Evolutionary conservation across 768 basidiomycete species (phyloP).

Genomic region (Botryobasidium botryosum): DNA sequence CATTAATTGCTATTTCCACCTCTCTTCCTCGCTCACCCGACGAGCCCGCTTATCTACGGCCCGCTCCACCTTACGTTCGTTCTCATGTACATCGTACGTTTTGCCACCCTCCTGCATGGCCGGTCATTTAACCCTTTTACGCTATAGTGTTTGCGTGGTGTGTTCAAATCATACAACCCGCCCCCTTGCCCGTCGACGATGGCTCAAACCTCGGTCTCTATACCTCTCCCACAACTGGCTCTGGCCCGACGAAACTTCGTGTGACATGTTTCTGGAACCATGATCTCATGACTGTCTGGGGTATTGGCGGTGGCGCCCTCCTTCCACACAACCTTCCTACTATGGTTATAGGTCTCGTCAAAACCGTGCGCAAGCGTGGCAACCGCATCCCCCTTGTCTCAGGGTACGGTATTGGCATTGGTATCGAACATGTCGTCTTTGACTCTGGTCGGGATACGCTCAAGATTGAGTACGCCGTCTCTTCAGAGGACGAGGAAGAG

Average conservation of each 20-base stretch:
- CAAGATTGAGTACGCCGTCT: conserved; percentile 66
- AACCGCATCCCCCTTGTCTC: conserved; percentile 54
- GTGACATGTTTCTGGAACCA: conserved; percentile 94
- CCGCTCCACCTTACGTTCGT: conserved; percentile 82
- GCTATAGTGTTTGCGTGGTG: conserved; percentile 76
- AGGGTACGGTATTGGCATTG: conserved; percentile 68
- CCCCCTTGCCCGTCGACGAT: no score
- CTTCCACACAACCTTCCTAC: conserved; percentile 70
- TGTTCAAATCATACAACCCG: conserved; percentile 46
- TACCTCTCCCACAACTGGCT: conserved; percentile 15
- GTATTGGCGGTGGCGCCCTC: conserved; percentile 44
- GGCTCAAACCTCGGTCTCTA: no score
- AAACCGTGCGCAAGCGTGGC: conserved; percentile 63
- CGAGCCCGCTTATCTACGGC: conserved; percentile 80
- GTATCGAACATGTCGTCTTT: conserved; percentile 62
- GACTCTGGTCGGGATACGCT: conserved; percentile 72
- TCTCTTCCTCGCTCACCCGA: conserved; percentile 84
- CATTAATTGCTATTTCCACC: conserved; percentile 79
- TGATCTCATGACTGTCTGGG: conserved; percentile 78
- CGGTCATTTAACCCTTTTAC: background rate
- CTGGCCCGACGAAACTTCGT: conserved; percentile 34
- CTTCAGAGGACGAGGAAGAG: conserved; percentile 51
- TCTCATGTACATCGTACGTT: conserved; percentile 60
- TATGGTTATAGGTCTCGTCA: conserved; percentile 65
- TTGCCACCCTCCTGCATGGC: background rate